phyloP scores from a whole-genome alignment of 768 basidiomycete genomes.

The Termitomyces sp. region DNA sequence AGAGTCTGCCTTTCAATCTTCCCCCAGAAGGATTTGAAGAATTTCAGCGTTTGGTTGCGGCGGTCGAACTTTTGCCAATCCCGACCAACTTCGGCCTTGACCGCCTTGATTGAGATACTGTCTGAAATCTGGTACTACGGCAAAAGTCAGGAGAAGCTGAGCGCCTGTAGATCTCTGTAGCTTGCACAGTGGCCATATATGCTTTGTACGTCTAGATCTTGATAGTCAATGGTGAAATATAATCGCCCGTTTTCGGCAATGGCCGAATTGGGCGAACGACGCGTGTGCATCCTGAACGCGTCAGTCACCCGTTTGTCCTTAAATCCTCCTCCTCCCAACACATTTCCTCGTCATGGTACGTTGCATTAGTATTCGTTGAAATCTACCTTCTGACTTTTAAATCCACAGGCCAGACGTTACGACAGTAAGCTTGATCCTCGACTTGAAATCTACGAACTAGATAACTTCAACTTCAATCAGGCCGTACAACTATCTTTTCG shows the following conservation, averaged over 20 bases:
- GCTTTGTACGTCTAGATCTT: too few species aligned
- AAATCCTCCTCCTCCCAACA: constrained; percentile 8
- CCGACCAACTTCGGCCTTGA: not conserved
- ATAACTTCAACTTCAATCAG: constrained; percentile 34
- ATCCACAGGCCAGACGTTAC: constrained; percentile 79
- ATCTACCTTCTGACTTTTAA: not conserved
- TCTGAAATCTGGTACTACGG: not conserved
- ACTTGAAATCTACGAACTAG: constrained; percentile 6
- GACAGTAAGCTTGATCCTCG: constrained; percentile 62
- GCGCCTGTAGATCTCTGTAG: not conserved
- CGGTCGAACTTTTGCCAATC: not conserved
- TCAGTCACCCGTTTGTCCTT: constrained; percentile 23
- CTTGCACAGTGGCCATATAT: not conserved
- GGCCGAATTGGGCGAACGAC: constrained; percentile 32
- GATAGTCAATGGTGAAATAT: too few species aligned
- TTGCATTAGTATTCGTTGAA: not conserved
- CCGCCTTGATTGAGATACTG: not conserved
- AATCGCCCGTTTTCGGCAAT: constrained; percentile 21
- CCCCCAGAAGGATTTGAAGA: not conserved
- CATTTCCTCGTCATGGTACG: constrained; percentile 43
- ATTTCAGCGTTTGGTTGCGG: constrained; percentile 2
- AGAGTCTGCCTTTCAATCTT: not conserved
- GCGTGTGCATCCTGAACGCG: constrained; percentile 41
- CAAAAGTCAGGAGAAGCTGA: not conserved
- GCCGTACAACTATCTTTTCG: constrained; percentile 97